Evolutionary conservation across 805 yeast genomes (phyloP).

Genomic region (Candida corydali): DNA sequence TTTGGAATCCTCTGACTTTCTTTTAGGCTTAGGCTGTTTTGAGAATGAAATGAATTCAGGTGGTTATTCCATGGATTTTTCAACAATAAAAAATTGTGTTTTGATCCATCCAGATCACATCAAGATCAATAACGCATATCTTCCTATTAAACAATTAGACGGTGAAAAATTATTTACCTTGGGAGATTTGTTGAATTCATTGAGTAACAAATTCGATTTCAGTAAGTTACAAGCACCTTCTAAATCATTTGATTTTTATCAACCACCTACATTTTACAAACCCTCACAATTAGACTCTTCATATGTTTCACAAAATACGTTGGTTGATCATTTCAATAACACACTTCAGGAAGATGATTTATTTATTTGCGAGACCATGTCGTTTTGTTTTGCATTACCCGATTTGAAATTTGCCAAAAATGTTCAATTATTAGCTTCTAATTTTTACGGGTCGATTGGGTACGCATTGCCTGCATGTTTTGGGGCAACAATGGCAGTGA

Average conservation of each 20-base stretch:
- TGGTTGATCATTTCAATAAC: conserved; percentile 30
- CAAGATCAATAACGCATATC: conserved; percentile 26
- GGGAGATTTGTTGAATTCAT: conserved; percentile 27
- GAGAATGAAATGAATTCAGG: conserved; percentile 30
- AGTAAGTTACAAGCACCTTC: conserved; percentile 13
- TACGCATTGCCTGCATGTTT: conserved; percentile 83
- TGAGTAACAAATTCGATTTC: conserved; percentile 14
- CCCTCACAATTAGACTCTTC: conserved; percentile 8
- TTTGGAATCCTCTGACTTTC: conserved; percentile 53
- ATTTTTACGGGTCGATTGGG: conserved; percentile 83
- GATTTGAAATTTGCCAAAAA: conserved; percentile 60
- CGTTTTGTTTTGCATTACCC: conserved; percentile 73
- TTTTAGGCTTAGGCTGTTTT: conserved; percentile 67
- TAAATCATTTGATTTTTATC: conserved; percentile 12
- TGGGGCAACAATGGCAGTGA: conserved; percentile 73
- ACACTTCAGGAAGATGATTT: conserved; percentile 59
- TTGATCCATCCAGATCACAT: conserved; percentile 41
- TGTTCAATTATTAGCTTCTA: conserved; percentile 55
- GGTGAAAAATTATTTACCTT: conserved; percentile 25
- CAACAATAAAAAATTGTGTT: conserved; percentile 23
- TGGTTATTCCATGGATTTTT: conserved; percentile 17
- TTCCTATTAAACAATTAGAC: conserved; percentile 17
- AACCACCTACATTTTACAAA: conserved; percentile 10
- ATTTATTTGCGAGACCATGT: conserved; percentile 78
- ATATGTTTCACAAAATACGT: conserved; percentile 26